Percentiles rank a stretch among this genome's conserved stretches.
These are phyloP conservation scores for Hypomyces rosellus DNA, from an alignment of 2,329 filamentous ascomycete genomes.

Conservation along the genomic window DNA sequence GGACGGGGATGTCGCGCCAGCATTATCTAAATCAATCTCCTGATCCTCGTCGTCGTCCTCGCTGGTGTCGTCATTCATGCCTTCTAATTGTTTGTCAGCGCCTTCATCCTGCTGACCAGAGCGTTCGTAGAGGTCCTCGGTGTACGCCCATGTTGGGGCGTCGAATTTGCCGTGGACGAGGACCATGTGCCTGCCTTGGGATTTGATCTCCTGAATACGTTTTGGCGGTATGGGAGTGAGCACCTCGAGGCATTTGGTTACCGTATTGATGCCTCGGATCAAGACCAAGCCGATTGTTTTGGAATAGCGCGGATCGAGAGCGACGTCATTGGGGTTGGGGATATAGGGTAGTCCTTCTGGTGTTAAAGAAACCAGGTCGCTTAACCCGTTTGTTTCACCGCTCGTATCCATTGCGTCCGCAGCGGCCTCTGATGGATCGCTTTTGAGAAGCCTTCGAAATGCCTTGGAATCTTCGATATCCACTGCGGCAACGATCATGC, in stretches of 20 bases:
- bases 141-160: slow-evolving; percentile 62
- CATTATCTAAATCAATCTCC: background rate
- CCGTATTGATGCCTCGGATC: slow-evolving; percentile 60
- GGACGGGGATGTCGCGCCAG: background rate
- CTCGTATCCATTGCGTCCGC: slow-evolving; percentile 17
- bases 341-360: slow-evolving; percentile 58
- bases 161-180: slow-evolving; percentile 65
- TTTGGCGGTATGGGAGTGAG: slow-evolving; percentile 51
- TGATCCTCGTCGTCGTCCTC: slow-evolving; percentile 23
- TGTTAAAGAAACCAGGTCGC: slow-evolving; percentile 15
- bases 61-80: slow-evolving; percentile 29
- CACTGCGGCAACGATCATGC: slow-evolving; percentile 62
- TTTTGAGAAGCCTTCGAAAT: slow-evolving; percentile 31
- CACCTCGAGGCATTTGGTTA: slow-evolving; percentile 51
- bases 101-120: slow-evolving; percentile 25
- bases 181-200: slow-evolving; percentile 45
- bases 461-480: slow-evolving; percentile 50
- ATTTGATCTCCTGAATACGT: slow-evolving; percentile 33
- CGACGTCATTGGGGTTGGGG: slow-evolving; percentile 43
- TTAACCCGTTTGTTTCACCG: background rate
- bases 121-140: slow-evolving; percentile 50
- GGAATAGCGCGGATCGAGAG: slow-evolving; percentile 55
- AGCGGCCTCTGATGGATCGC: background rate
- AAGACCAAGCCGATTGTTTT: slow-evolving; percentile 58
- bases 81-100: slow-evolving; percentile 20